Evolutionary conservation across 306 rosid species (phyloP), one percentile per base, ranked within the genome.

Genomic region (Senna siamea): DNA sequence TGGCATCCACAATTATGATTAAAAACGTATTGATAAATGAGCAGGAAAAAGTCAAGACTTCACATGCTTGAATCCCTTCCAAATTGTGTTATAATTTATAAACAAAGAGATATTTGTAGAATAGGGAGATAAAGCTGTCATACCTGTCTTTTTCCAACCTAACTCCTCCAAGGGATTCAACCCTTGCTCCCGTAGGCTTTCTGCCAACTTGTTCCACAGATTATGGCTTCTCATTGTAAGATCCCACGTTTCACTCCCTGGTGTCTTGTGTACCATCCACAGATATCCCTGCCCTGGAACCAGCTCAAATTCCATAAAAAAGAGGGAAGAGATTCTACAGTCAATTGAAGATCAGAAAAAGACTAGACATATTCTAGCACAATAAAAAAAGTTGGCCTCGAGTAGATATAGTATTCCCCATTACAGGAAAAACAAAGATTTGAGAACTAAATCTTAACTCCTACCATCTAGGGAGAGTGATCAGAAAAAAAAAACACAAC

Each of bases 111-210:
- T 34, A 56, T 48, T 38, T 40, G 72, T 10, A 53, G 37, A 79
- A 76, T 5, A 38, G 20, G 50, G 18, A 58, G 67, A 17, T 10
- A 53, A 1, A 22, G 59, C 50, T 47, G 7, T 32, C 38, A 11
- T 78, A 91, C 98, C 97, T 69, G 94, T 86, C 79, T 82, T 81
- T 80, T 79, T 89, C 96, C 94, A 91, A 35, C 98, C 98, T 89
- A 91, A 64, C 64, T 77, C 87, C 72, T 79, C 81, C 22, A 38
- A 13, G 55, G 98, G 98, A 82, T 91, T 78, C 81, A 86, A 43
- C 40, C 98, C 92, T 78, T 91, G 92, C 68, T 88, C 87, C 32
- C 37, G 17, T 54, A 93, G 77, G 52, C 73, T 52, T 75, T 79
- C 86, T 15, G 90, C 92, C 53, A 93, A 73, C 68, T 23, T 68